phyloP scores from a whole-genome alignment of 495 filamentous ascomycete genomes.

The Xylaria cubensis region DNA sequence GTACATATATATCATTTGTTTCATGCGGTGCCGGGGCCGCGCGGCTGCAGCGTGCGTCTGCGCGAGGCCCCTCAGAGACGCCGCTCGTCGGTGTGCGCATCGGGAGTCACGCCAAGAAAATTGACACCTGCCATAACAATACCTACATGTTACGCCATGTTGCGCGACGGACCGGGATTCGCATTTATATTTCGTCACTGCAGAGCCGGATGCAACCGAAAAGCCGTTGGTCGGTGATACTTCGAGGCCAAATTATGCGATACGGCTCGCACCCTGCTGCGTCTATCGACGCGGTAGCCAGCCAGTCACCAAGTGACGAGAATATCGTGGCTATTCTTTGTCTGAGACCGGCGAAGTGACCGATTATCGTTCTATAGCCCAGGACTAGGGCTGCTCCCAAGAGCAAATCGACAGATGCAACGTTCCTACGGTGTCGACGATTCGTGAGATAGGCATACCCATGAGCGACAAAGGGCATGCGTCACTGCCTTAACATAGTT shows the following conservation, averaged over 20 bases:
- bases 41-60: constrained; percentile 16
- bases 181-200: background rate
- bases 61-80: constrained; percentile 6
- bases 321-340: constrained; percentile 10
- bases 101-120: constrained; percentile 9
- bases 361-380: background rate
- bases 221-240: background rate
- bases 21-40: constrained; percentile 23
- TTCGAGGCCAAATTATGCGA: constrained; percentile 18
- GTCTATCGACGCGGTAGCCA: background rate
- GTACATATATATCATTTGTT: background rate
- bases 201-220: constrained; percentile 13
- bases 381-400: background rate
- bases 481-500: background rate
- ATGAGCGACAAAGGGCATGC: background rate
- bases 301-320: background rate
- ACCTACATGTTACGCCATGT: constrained; percentile 3
- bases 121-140: constrained; percentile 15
- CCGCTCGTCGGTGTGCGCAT: background rate
- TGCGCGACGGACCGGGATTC: background rate
- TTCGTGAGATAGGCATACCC: background rate
- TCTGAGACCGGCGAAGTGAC: background rate
- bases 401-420: background rate
- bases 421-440: background rate
- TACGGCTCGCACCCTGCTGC: background rate